Percentiles rank a stretch among this genome's conserved stretches.
Conservation (phyloP, 1,284 basidiomycete genomes). For the Apiotrichum brassicae region DNA sequence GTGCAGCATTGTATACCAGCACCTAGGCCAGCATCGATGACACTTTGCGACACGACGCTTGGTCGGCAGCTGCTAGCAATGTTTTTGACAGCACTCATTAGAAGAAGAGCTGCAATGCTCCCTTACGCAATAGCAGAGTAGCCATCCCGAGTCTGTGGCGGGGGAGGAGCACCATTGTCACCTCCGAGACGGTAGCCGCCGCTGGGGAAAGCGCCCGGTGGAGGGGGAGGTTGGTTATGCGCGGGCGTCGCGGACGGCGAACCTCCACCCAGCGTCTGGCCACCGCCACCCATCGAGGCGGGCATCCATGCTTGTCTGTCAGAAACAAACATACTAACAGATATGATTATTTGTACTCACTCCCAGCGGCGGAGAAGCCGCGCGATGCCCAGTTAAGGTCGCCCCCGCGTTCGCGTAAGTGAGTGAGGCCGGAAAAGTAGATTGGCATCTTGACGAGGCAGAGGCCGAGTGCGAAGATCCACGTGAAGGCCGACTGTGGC, state of each 20-base stretch:
- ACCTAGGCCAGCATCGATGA: too few relatives aligned
- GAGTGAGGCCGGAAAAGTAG: slow-evolving; percentile 26
- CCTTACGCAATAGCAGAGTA: slow-evolving; percentile 29
- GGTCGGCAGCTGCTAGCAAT: too few relatives aligned
- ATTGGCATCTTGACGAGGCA: slow-evolving; percentile 33
- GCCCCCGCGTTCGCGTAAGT: slow-evolving; percentile 33
- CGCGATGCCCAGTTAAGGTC: slow-evolving; percentile 21
- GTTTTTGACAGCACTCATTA: too few relatives aligned
- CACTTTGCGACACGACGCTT: too few relatives aligned
- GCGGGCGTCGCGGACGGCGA: background rate
- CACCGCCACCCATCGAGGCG: background rate
- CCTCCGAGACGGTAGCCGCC: slow-evolving; percentile 32
- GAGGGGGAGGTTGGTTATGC: background rate
- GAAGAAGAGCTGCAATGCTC: too few relatives aligned
- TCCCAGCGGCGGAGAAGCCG: background rate
- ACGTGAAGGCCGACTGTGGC: background rate
- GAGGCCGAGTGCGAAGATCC: slow-evolving; percentile 21
- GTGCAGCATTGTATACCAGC: too few relatives aligned
- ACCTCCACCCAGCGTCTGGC: background rate
- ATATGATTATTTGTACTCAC: background rate
- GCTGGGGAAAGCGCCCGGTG: slow-evolving; percentile 21
- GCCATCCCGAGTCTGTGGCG: slow-evolving; percentile 21
- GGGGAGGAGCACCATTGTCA: slow-evolving; percentile 19
- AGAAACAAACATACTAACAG: background rate
- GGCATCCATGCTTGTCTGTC: slow-evolving; percentile 5